Conservation (phyloP, 2,329 filamentous ascomycete genomes). For the Microsporum ferrugineum region DNA sequence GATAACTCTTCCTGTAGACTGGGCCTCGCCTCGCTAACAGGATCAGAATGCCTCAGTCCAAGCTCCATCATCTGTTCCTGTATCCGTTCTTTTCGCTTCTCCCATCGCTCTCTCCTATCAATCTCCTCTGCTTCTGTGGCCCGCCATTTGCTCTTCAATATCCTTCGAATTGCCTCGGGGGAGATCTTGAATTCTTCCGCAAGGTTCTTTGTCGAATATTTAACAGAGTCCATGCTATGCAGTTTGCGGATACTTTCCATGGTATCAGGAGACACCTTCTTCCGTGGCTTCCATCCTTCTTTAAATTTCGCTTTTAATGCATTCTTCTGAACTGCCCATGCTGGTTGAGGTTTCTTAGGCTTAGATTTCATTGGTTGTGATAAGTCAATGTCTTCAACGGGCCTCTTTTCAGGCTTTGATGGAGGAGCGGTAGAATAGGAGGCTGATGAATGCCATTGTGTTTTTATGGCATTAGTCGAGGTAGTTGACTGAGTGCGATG, state of each 20-base stretch:
- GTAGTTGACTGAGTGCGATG: too few relatives aligned
- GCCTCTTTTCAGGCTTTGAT: not conserved
- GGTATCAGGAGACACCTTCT: slow-evolving; percentile 82
- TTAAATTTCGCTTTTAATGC: slow-evolving; percentile 68
- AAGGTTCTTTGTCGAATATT: slow-evolving; percentile 63
- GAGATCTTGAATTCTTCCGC: slow-evolving; percentile 75
- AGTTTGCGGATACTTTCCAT: slow-evolving; percentile 80
- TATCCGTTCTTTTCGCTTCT: slow-evolving; percentile 34
- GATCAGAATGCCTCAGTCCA: slow-evolving; percentile 38
- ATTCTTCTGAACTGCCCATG: slow-evolving; percentile 66
- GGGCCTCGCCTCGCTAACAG: not conserved
- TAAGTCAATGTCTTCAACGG: not conserved
- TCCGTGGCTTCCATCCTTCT: slow-evolving; percentile 66
- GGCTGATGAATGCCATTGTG: not conserved
- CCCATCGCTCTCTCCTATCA: slow-evolving; percentile 34
- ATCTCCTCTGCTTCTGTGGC: slow-evolving; percentile 30
- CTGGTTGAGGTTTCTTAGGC: slow-evolving; percentile 31
- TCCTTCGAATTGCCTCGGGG: slow-evolving; percentile 73
- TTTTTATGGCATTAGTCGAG: not conserved
- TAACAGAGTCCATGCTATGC: slow-evolving; percentile 62
- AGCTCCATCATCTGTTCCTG: slow-evolving; percentile 37
- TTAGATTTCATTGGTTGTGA: slow-evolving; percentile 10
- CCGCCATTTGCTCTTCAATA: slow-evolving; percentile 52
- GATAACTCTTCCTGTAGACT: not conserved
- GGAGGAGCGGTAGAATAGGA: not conserved